phyloP scores from a whole-genome alignment of 2,329 filamentous ascomycete genomes.

The Paecilomyces variotii region DNA sequence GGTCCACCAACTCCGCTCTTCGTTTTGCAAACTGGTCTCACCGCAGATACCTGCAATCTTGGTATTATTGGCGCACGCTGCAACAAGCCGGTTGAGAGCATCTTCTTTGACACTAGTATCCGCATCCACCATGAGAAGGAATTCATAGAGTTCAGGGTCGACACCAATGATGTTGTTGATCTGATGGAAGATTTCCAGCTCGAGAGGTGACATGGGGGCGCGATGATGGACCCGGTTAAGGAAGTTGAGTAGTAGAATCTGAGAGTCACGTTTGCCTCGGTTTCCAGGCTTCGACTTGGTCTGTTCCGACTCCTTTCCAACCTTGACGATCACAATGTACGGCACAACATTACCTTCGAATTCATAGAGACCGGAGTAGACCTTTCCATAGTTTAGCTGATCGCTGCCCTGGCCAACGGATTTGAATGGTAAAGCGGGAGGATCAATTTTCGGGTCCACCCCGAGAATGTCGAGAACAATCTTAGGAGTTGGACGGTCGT shows the following conservation, averaged over 20 bases:
- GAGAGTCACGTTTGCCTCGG: slow-evolving; percentile 95
- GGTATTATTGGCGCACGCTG: slow-evolving; percentile 84
- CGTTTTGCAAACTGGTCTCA: slow-evolving; percentile 92
- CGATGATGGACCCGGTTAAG: slow-evolving; percentile 96
- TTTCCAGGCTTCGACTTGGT: slow-evolving; percentile 88
- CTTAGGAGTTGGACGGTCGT: slow-evolving; percentile 93
- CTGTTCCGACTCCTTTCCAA: slow-evolving; percentile 94
- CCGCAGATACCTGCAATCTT: slow-evolving; percentile 97
- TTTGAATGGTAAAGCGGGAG: slow-evolving; percentile 87
- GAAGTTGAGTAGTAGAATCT: slow-evolving; percentile 94
- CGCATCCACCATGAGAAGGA: slow-evolving; percentile 93
- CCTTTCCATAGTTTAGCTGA: slow-evolving; percentile 96
- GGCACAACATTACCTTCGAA: slow-evolving; percentile 96
- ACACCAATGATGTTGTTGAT: slow-evolving; percentile 99
- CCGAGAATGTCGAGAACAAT: slow-evolving; percentile 96
- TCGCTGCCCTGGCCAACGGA: slow-evolving; percentile 82
- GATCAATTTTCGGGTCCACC: slow-evolving; percentile 93
- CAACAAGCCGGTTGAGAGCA: slow-evolving; percentile 83
- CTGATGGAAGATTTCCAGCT: slow-evolving; percentile 97
- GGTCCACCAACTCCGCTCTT: slow-evolving; percentile 93
- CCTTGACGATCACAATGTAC: slow-evolving; percentile 91
- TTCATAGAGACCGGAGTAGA: slow-evolving; percentile 96
- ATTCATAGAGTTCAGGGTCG: slow-evolving; percentile 94
- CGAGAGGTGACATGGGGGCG: slow-evolving; percentile 86
- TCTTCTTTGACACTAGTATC: slow-evolving; percentile 93